Base-by-base conservation (phyloP, 1,139 yeast species). In the Taphrina wiesneri region DNA sequence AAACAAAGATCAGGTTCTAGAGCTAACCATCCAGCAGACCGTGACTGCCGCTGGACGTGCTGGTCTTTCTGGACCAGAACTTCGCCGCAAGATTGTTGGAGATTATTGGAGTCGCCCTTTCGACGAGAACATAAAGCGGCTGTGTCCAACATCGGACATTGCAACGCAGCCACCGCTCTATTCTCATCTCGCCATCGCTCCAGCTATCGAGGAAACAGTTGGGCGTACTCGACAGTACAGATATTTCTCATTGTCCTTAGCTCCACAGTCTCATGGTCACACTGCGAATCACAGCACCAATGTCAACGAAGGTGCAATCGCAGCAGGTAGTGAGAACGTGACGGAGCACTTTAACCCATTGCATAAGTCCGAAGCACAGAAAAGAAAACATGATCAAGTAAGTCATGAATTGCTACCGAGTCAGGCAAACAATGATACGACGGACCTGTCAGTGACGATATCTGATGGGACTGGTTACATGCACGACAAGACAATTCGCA, bases 81-180 rank as follows among this genome's bases (percentile, higher is more conserved):
- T 54, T 23, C 49, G 49, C n/a, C n/a, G 19, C 7, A 15, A 17
- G 21, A 17, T 39, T 15, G 59, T 54, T 9, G 49, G 59, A 2
- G 25, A 39, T 4, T 26, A 36, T 7, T 54, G 59, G 59, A 6
- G 25, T 15, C 46, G 59, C 4, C 59, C 59, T 13, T 54, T 54
- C 23, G 59, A 54, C 25, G 59, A 54, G 19, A 17, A 54, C 7
- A 54, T 54, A 13, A 54, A 54, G 36, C 30, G 59, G 15, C 46
- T 54, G 6, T 49, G 54, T 49, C 54, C 54, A 7, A 34, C 46
- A 2, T 49, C 49, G 23, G 34, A 23, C 11, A 25, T 32, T 7
- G 46, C 46, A 1, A 25, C 32, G 3, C 46, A 54, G 34, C 59
- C 59, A 6, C 15, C 13, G 13, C 59, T 11, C 6, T 54, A 54